Conservation (phyloP, 2,329 filamentous ascomycete species). For the Magnaporthales sp. region DNA sequence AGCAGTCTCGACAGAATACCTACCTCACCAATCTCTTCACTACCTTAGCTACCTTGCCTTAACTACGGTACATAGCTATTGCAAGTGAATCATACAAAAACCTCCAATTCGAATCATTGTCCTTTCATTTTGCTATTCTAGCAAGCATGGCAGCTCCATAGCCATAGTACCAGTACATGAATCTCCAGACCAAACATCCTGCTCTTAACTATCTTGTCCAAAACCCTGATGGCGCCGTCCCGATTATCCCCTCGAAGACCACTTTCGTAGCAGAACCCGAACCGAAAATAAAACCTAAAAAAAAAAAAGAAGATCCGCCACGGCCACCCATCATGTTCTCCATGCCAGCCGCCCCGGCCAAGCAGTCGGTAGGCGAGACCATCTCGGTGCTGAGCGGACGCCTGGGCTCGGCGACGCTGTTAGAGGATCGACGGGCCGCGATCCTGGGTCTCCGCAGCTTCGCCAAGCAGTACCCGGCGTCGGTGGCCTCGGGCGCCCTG, state of each 20-base stretch:
- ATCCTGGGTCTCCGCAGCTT: conserved; percentile 92
- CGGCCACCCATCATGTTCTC: conserved; percentile 45
- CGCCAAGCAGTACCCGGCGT: conserved; percentile 91
- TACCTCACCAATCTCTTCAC: not conserved
- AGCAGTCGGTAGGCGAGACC: conserved; percentile 92
- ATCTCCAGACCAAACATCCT: not conserved
- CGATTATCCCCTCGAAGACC: not conserved
- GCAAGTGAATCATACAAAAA: not conserved
- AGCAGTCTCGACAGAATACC: not conserved
- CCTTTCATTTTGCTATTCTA: not conserved
- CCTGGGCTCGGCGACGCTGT: conserved; percentile 77
- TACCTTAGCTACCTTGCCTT: not conserved
- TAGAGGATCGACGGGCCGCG: conserved; percentile 89
- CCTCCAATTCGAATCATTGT: not conserved
- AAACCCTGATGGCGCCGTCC: not conserved
- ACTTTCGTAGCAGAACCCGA: not conserved
- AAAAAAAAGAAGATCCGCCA: not conserved
- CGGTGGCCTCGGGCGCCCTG: conserved; percentile 87
- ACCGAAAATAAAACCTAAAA: not conserved
- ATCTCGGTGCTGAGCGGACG: conserved; percentile 85
- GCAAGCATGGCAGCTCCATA: not conserved
- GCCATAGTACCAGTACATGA: not conserved
- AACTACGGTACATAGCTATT: not conserved
- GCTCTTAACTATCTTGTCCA: not conserved
- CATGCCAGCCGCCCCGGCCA: conserved; percentile 68